These are phyloP conservation scores for Lepiota venenata DNA, from an alignment of 768 basidiomycete genomes.

Conservation along the genomic window DNA sequence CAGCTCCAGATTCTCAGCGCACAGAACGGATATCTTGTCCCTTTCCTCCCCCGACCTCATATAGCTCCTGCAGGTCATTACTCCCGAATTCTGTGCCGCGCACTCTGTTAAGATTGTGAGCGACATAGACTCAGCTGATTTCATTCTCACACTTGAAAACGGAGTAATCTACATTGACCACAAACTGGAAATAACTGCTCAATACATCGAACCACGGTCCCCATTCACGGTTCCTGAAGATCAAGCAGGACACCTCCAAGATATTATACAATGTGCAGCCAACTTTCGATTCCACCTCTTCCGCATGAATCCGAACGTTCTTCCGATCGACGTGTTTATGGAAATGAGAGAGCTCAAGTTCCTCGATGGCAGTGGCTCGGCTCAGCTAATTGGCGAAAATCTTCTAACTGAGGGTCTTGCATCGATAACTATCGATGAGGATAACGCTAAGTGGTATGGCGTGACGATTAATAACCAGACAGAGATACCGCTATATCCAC, in stretches of 20 bases:
- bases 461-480: slow-evolving; percentile 33
- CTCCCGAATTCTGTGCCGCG: slow-evolving; percentile 8
- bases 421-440: slow-evolving; percentile 19
- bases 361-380: slow-evolving; percentile 17
- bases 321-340: slow-evolving; percentile 22
- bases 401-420: slow-evolving; percentile 27
- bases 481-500: slow-evolving; percentile 29
- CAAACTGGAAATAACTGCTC: slow-evolving; percentile 19
- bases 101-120: slow-evolving; percentile 17
- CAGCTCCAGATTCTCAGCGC: slow-evolving; percentile 21
- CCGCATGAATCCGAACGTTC: slow-evolving; percentile 15
- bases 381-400: slow-evolving; percentile 21
- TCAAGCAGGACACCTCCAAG: slow-evolving; percentile 14
- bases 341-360: slow-evolving; percentile 24
- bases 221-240: slow-evolving; percentile 15
- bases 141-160: slow-evolving; percentile 18
- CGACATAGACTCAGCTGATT: slow-evolving; percentile 12
- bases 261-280: slow-evolving; percentile 16
- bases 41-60: slow-evolving; percentile 20
- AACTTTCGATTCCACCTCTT: slow-evolving; percentile 30
- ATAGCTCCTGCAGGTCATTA: slow-evolving; percentile 24
- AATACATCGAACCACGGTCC: slow-evolving; percentile 19
- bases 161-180: slow-evolving; percentile 20
- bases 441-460: slow-evolving; percentile 3
- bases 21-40: slow-evolving; percentile 23